Evolutionary conservation across 805 yeast species (phyloP).

Genomic region (Aciculoconidium aculeatum): DNA sequence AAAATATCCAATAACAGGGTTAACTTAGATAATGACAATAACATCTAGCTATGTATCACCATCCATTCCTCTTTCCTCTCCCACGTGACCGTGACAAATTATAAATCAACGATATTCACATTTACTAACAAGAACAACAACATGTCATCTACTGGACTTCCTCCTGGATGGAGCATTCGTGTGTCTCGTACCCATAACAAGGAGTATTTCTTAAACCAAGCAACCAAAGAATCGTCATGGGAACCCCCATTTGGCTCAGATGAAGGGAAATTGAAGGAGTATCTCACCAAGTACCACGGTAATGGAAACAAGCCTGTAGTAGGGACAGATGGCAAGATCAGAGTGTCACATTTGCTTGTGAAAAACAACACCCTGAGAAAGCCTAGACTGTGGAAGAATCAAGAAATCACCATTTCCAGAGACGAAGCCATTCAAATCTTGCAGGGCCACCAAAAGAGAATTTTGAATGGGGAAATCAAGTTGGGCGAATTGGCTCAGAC

Average conservation of each 20-base stretch:
- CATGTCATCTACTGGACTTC: slow-evolving; percentile 61
- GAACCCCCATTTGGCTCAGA: slow-evolving; percentile 86
- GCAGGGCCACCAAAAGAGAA: slow-evolving; percentile 49
- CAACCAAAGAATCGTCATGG: slow-evolving; percentile 77
- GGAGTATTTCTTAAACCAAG: slow-evolving; percentile 75
- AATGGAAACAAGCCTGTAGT: slow-evolving; percentile 42
- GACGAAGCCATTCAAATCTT: slow-evolving; percentile 75
- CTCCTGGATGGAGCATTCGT: slow-evolving; percentile 77
- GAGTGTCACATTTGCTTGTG: slow-evolving; percentile 75
- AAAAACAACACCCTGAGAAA: slow-evolving; percentile 82
- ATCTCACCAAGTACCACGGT: slow-evolving; percentile 38
- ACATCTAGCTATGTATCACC: too few species aligned
- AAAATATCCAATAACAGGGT: too few species aligned
- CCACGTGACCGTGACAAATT: too few species aligned
- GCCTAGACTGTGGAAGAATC: slow-evolving; percentile 86
- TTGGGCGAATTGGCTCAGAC: slow-evolving; percentile 71
- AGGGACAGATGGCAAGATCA: slow-evolving; percentile 48
- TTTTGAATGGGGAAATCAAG: slow-evolving; percentile 57
- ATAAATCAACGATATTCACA: too few species aligned
- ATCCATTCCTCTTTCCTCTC: too few species aligned
- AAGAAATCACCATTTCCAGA: slow-evolving; percentile 68
- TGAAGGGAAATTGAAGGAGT: slow-evolving; percentile 47
- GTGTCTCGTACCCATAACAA: slow-evolving; percentile 74
- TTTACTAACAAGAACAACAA: slow-evolving; percentile 2
- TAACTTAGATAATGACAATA: too few species aligned